Percentiles rank a stretch among this genome's conserved stretches.
Evolutionary conservation across 768 basidiomycete genomes (phyloP).

Genomic region (Amanita pallidorosea): DNA sequence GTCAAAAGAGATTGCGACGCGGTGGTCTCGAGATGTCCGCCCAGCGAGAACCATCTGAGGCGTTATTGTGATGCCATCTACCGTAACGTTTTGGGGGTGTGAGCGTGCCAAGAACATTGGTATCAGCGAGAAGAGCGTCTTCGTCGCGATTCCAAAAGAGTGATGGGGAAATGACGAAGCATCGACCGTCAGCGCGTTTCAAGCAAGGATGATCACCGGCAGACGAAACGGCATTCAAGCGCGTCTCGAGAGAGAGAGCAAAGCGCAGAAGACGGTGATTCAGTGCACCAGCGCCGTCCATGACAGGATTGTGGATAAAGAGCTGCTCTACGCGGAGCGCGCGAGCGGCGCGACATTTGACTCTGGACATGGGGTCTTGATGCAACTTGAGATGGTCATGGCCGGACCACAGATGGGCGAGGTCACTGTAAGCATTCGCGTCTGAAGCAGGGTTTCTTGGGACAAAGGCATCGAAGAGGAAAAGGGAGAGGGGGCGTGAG

Average conservation of each 20-base stretch:
- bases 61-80: conserved; percentile 56
- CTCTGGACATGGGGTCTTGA: conserved; percentile 61
- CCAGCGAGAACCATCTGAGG: conserved; percentile 73
- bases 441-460: conserved; percentile 41
- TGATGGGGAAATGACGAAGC: conserved; percentile 65
- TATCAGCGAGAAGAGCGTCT: conserved; percentile 38
- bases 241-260: conserved; percentile 54
- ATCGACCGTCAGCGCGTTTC: conserved; percentile 37
- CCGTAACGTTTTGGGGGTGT: conserved; percentile 39
- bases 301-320: conserved; percentile 47
- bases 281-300: conserved; percentile 40
- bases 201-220: conserved; percentile 41
- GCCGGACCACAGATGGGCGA: conserved; percentile 64
- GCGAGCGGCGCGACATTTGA: conserved; percentile 57
- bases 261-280: conserved; percentile 52
- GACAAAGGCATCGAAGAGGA: conserved; percentile 54
- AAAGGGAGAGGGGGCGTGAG: conserved; percentile 53
- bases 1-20: conserved; percentile 39
- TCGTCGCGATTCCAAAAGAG: conserved; percentile 67
- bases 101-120: conserved; percentile 50
- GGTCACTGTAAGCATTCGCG: conserved; percentile 46
- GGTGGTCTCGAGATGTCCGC: conserved; percentile 43
- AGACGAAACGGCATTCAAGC: conserved; percentile 33
- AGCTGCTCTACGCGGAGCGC: conserved; percentile 73
- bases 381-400: conserved; percentile 52